phyloP scores from a whole-genome alignment of 106 monocot genomes.

The Acorus gramineus region DNA sequence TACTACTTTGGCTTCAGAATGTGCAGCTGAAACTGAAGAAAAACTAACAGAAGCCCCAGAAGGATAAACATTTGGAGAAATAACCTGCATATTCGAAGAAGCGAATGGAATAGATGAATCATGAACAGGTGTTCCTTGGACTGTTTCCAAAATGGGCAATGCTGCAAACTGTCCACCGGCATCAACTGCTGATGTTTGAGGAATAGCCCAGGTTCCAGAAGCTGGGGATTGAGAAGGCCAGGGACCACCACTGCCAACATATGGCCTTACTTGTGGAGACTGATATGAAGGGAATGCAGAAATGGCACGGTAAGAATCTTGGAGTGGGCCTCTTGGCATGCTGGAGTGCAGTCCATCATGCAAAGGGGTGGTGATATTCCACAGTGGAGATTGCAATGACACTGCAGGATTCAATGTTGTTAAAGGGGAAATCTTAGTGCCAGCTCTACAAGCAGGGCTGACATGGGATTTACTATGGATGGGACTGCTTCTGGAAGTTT shows the following conservation, averaged over 20 bases:
- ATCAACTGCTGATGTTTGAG: conserved; percentile 31
- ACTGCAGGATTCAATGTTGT: conserved; percentile 15
- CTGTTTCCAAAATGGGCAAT: conserved; percentile 30
- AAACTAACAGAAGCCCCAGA: conserved; percentile 9
- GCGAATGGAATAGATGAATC: conserved; percentile 24
- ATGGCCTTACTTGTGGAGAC: conserved; percentile 35
- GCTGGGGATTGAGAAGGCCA: conserved; percentile 32
- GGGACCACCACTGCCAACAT: conserved; percentile 22
- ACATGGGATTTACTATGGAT: conserved; percentile 34
- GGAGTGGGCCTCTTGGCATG: conserved; percentile 29
- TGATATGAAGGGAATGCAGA: conserved; percentile 51
- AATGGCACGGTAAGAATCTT: conserved; percentile 44
- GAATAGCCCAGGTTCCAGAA: conserved; percentile 29
- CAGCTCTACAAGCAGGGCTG: conserved; percentile 24
- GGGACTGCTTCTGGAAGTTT: conserved; percentile 19
- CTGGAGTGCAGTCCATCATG: conserved; percentile 26
- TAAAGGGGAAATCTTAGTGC: conserved; percentile 22
- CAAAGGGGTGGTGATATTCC: conserved; percentile 19
- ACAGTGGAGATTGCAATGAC: conserved; percentile 40
- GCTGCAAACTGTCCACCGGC: conserved; percentile 18
- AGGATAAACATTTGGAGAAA: conserved; percentile 30
- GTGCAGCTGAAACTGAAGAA: conserved; percentile 11
- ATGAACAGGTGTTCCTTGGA: conserved; percentile 25
- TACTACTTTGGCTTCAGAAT: conserved; percentile 16
- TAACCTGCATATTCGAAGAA: conserved; percentile 27